These are phyloP conservation scores for Chenopodium berlandieri DNA, from an alignment of 148 eudicot species.

Conservation along the genomic window DNA sequence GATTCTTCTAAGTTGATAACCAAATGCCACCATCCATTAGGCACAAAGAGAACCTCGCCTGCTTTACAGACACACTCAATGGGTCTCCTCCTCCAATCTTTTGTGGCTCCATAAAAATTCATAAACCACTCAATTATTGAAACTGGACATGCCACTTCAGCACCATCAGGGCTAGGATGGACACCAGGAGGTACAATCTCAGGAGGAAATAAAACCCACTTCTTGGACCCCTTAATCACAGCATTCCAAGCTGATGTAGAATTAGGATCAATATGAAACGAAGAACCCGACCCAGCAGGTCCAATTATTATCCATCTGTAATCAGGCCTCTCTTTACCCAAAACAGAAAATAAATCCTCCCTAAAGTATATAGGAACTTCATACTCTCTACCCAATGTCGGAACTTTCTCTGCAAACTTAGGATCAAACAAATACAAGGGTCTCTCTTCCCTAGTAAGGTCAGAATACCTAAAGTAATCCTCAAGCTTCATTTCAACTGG, in stretches of 20 bases:
- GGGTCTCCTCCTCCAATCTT: constrained; percentile 75
- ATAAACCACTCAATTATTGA: constrained; percentile 98
- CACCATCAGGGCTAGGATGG: constrained; percentile 95
- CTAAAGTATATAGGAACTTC: constrained; percentile 75
- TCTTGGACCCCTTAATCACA: constrained; percentile 89
- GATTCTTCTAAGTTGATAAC: constrained; percentile 95
- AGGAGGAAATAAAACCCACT: constrained; percentile 95
- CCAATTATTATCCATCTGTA: constrained; percentile 96
- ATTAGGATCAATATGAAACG: constrained; percentile 97
- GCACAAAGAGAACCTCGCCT: constrained; percentile 94
- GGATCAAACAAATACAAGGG: constrained; percentile 98
- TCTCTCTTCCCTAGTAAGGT: constrained; percentile 73
- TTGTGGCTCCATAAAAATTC: constrained; percentile 84
- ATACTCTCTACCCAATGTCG: constrained; percentile 58
- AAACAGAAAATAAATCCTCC: constrained; percentile 85
- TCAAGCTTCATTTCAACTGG: constrained; percentile 90
- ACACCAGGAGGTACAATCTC: constrained; percentile 95
- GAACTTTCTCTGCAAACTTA: constrained; percentile 75
- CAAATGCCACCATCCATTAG: constrained; percentile 99
- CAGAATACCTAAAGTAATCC: constrained; percentile 77
- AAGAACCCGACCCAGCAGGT: constrained; percentile 95
- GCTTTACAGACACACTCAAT: constrained; percentile 93
- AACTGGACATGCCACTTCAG: constrained; percentile 95
- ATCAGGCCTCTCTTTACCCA: constrained; percentile 92
- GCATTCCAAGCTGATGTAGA: constrained; percentile 99